phyloP scores from a whole-genome alignment of 192 early-diverging fungal species.

The Podila minutissima region DNA sequence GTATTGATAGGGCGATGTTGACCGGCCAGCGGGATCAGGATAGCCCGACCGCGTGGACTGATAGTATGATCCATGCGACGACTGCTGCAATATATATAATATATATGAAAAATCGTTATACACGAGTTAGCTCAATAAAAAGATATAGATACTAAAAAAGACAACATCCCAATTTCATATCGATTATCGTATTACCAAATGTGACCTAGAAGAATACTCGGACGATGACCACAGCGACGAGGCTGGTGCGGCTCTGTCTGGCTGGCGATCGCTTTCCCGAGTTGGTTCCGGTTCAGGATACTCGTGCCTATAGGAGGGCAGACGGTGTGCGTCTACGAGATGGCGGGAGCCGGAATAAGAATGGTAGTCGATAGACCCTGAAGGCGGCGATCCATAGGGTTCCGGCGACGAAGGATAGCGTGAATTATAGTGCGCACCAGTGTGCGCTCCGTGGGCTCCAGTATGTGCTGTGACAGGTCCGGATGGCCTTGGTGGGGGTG shows the following conservation, averaged over 20 bases:
- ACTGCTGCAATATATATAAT: background rate
- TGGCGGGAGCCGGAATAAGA: constrained; percentile 25
- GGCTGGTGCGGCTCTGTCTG: background rate
- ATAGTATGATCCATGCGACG: background rate
- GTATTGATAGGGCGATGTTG: constrained; percentile 1
- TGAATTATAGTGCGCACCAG: background rate
- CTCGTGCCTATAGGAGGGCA: constrained; percentile 19
- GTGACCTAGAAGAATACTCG: constrained; percentile 25
- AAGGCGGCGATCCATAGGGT: constrained; percentile 38
- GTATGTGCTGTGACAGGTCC: background rate
- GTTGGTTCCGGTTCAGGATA: constrained; percentile 5
- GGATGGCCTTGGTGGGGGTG: background rate
- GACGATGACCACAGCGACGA: background rate
- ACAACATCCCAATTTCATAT: background rate
- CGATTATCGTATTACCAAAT: constrained; percentile 9
- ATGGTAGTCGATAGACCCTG: constrained; percentile 22
- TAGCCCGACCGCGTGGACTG: background rate
- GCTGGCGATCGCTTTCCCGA: background rate
- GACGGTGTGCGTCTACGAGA: constrained; percentile 5
- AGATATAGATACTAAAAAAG: background rate
- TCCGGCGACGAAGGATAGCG: constrained; percentile 30
- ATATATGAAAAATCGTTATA: background rate
- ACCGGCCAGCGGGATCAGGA: background rate
- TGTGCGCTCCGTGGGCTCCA: background rate
- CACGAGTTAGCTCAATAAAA: background rate